Conservation (phyloP, 2,329 filamentous ascomycete species). For the Blastomyces silverae region DNA sequence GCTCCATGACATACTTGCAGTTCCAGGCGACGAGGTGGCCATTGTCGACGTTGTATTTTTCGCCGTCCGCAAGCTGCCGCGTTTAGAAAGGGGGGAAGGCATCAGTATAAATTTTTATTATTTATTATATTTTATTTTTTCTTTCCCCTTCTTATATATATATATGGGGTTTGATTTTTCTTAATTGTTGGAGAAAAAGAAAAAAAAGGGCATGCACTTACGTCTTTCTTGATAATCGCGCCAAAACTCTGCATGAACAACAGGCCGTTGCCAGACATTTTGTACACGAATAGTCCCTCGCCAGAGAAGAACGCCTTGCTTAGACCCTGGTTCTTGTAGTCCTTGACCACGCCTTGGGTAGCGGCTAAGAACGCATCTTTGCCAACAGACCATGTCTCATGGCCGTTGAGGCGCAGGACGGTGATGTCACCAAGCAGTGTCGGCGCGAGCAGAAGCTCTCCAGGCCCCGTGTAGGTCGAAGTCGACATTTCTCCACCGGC, state of each 20-base stretch:
- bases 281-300: conserved; percentile 86
- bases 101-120: not conserved
- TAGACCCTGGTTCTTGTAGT: conserved; percentile 78
- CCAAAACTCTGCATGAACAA: conserved; percentile 91
- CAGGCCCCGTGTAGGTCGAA: conserved; percentile 80
- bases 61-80: conserved; percentile 49
- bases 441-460: conserved; percentile 80
- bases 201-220: conserved; percentile 33
- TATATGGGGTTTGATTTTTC: not conserved
- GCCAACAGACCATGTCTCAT: conserved; percentile 68
- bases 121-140: not conserved
- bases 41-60: conserved; percentile 89
- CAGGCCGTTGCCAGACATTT: conserved; percentile 70
- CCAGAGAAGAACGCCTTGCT: conserved; percentile 90
- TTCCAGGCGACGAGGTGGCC: conserved; percentile 96
- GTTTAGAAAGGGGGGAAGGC: not conserved
- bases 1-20: conserved; percentile 84
- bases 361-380: conserved; percentile 79
- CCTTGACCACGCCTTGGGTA: conserved; percentile 80
- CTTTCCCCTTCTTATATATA: not conserved
- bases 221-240: conserved; percentile 89
- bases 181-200: not conserved
- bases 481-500: conserved; percentile 70
- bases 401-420: conserved; percentile 64
- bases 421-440: conserved; percentile 77